Conservation (phyloP, 1,284 basidiomycete genomes). For the Agroathelia rolfsii region DNA sequence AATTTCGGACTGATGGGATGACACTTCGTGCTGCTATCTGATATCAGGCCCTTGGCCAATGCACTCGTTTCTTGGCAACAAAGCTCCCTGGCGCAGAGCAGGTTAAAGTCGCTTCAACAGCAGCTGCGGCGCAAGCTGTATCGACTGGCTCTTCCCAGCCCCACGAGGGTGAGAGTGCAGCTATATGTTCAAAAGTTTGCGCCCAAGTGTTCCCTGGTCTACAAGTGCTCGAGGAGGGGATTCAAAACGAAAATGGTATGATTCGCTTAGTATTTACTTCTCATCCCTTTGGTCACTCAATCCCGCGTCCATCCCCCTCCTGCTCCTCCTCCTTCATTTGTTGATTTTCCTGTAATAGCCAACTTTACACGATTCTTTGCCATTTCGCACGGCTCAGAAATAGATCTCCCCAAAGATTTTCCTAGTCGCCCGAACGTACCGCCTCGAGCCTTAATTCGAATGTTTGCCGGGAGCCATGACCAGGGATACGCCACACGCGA, state of each 20-base stretch:
- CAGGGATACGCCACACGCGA: slow-evolving; percentile 19
- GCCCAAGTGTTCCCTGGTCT: slow-evolving; percentile 45
- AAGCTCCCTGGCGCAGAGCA: slow-evolving; percentile 41
- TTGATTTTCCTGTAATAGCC: slow-evolving; percentile 23
- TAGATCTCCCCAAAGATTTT: slow-evolving; percentile 15
- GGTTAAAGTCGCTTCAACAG: slow-evolving; percentile 56
- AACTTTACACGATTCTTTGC: slow-evolving; percentile 61
- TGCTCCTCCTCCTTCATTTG: background rate
- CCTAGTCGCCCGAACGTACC: slow-evolving; percentile 8
- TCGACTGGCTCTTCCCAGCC: slow-evolving; percentile 18
- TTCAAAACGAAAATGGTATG: slow-evolving; percentile 55
- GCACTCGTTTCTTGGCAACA: slow-evolving; percentile 42
- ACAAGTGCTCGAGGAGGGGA: slow-evolving; percentile 43
- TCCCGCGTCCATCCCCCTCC: background rate
- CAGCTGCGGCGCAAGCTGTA: slow-evolving; percentile 51
- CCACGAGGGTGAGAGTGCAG: slow-evolving; percentile 33
- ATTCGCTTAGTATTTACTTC: slow-evolving; percentile 8
- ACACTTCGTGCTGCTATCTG: slow-evolving; percentile 7
- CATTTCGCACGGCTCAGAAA: slow-evolving; percentile 27
- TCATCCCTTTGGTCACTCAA: slow-evolving; percentile 1
- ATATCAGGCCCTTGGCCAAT: slow-evolving; percentile 68
- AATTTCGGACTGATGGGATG: background rate
- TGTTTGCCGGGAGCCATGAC: slow-evolving; percentile 13
- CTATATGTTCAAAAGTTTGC: slow-evolving; percentile 64
- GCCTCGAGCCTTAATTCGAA: slow-evolving; percentile 30